phyloP scores from a whole-genome alignment of 139 green algal species.

The Klebsormidium nitens region DNA sequence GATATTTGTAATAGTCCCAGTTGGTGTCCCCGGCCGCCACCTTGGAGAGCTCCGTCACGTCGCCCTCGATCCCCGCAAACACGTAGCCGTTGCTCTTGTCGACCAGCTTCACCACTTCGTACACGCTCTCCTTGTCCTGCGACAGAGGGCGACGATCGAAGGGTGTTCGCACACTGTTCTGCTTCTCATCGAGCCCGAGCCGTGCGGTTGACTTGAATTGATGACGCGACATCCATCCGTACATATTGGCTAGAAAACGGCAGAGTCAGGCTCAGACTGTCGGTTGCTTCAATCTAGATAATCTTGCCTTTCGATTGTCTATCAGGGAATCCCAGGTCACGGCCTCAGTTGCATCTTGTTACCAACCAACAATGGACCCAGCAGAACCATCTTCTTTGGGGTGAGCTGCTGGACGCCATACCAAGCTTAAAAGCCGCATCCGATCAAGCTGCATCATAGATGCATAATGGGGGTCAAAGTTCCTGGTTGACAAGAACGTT shows the following conservation, averaged over 20 bases:
- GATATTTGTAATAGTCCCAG: slow-evolving; percentile 43
- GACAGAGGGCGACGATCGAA: not conserved
- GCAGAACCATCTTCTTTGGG: too few species aligned
- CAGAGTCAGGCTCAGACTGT: too few species aligned
- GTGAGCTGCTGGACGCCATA: too few species aligned
- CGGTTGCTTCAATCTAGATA: too few species aligned
- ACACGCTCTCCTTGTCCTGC: slow-evolving; percentile 43
- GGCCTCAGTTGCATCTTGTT: too few species aligned
- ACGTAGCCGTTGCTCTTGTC: slow-evolving; percentile 45
- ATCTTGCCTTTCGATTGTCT: too few species aligned
- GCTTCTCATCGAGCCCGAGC: not conserved
- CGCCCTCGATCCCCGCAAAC: slow-evolving; percentile 35
- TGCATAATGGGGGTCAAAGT: too few species aligned
- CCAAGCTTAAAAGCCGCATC: too few species aligned
- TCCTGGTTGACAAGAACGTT: not conserved
- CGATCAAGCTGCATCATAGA: too few species aligned
- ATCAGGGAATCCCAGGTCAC: too few species aligned
- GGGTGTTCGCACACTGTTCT: not conserved
- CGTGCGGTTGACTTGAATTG: too few species aligned
- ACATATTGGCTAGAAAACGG: not conserved
- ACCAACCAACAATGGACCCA: too few species aligned
- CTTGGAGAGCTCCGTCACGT: slow-evolving; percentile 16
- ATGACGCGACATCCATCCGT: not conserved
- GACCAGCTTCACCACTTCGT: slow-evolving; percentile 16
- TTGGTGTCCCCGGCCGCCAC: slow-evolving; percentile 8